phyloP scores from a whole-genome alignment of 2,329 filamentous ascomycete species.

The Diaporthe ilicicola region DNA sequence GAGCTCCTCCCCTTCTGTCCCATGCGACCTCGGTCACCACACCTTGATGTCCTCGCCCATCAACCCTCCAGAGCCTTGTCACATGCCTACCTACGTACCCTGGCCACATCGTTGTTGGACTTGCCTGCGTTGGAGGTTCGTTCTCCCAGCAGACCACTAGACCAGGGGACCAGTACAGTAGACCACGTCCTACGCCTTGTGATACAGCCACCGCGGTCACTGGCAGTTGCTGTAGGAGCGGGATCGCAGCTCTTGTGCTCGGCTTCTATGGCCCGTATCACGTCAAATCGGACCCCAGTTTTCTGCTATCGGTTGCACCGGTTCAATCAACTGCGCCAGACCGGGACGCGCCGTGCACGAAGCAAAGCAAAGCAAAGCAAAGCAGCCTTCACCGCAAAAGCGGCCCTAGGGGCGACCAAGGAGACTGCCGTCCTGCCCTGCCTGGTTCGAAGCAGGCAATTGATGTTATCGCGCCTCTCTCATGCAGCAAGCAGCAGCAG shows the following conservation, averaged over 20 bases:
- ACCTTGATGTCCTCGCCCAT: background rate
- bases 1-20: slow-evolving; percentile 8
- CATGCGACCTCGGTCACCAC: background rate
- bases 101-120: background rate
- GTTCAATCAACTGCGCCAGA: slow-evolving; percentile 16
- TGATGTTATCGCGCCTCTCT: background rate
- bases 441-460: slow-evolving; percentile 9
- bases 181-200: background rate
- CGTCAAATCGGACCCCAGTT: background rate
- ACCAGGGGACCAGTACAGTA: background rate
- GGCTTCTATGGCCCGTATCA: slow-evolving; percentile 6
- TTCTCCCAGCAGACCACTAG: background rate
- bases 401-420: background rate
- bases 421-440: slow-evolving; percentile 2
- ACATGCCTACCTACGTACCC: background rate
- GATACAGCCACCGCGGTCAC: background rate
- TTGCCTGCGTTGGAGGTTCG: background rate
- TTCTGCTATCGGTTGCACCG: slow-evolving; percentile 27
- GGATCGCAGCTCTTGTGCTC: slow-evolving; percentile 20
- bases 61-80: background rate
- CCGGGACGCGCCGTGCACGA: background rate
- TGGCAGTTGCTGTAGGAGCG: background rate
- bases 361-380: background rate
- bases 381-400: slow-evolving; percentile 14
- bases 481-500: slow-evolving; percentile 1